Percentiles rank a stretch among this genome's conserved stretches.
phyloP scores from a whole-genome alignment of 495 filamentous ascomycete genomes.

The Pyrenula massariospora region DNA sequence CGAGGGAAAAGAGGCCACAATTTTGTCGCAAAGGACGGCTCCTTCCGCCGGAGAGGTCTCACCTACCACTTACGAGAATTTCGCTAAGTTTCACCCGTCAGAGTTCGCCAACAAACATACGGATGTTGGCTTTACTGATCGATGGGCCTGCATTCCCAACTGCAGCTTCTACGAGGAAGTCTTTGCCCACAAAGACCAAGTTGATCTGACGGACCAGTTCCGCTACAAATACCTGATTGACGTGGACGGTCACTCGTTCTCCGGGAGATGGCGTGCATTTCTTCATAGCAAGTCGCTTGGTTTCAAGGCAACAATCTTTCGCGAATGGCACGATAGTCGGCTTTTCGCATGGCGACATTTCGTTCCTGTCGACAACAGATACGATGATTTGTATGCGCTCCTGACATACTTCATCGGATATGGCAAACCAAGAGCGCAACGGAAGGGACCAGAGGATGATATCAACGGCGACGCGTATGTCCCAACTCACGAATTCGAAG shows the following conservation, averaged over 20 bases:
- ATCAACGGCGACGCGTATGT: conserved; percentile 11
- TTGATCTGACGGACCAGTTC: conserved; percentile 40
- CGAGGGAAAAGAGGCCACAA: conserved; percentile 9
- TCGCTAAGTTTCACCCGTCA: conserved; percentile 16
- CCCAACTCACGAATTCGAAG: conserved; percentile 42
- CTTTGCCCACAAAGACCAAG: conserved; percentile 14
- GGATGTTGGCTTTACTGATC: conserved; percentile 30
- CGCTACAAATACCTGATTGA: conserved; percentile 50
- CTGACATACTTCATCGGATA: conserved; percentile 69
- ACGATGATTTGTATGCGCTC: conserved; percentile 62
- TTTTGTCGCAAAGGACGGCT: conserved; percentile 5
- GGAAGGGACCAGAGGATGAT: conserved; percentile 11
- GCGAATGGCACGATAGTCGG: conserved; percentile 64
- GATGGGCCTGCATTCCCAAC: conserved; percentile 25
- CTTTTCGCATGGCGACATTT: conserved; percentile 63
- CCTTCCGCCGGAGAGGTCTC: conserved; percentile 6
- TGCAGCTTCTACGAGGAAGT: conserved; percentile 28
- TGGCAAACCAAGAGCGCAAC: conserved; percentile 20
- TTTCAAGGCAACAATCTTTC: conserved; percentile 63
- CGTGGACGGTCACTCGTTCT: conserved; percentile 64
- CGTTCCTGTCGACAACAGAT: conserved; percentile 78
- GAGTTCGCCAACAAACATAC: conserved; percentile 27
- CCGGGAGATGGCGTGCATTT: conserved; percentile 59
- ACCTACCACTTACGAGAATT: conserved; percentile 12
- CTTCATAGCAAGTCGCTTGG: conserved; percentile 50